Conservation (phyloP, 2,329 filamentous ascomycete genomes). For the Talaromyces atroroseus region DNA sequence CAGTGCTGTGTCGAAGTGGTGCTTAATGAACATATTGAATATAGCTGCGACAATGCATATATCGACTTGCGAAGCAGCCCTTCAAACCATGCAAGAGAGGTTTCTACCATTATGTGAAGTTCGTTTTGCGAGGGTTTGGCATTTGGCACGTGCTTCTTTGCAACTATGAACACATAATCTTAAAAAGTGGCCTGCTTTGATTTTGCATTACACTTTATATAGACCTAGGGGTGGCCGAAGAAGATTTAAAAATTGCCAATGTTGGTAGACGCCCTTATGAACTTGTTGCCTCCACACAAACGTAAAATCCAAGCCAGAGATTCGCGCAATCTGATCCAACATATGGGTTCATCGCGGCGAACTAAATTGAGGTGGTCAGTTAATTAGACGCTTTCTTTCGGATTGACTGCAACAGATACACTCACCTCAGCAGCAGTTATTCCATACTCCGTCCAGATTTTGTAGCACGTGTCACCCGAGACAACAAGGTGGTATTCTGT, state of each 20-base stretch:
- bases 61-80: background rate
- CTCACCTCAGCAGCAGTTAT: conserved; percentile 9
- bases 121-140: background rate
- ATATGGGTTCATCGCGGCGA: background rate
- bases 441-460: conserved; percentile 6
- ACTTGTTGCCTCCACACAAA: conserved; percentile 8
- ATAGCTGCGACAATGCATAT: background rate
- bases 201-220: background rate
- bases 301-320: conserved; percentile 14
- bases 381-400: background rate
- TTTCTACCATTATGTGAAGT: background rate
- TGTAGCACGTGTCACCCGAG: conserved; percentile 4
- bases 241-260: background rate
- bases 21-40: background rate
- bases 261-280: background rate
- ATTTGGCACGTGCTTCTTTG: background rate
- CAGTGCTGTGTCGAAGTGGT: background rate
- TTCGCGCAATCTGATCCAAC: background rate
- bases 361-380: background rate
- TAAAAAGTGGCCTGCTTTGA: background rate
- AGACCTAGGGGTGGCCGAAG: background rate
- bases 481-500: conserved; percentile 9
- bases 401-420: background rate
- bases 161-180: background rate
- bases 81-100: background rate